Evolutionary conservation across 139 green algal species (phyloP).

Genomic region (Pedinophyceae sp.): DNA sequence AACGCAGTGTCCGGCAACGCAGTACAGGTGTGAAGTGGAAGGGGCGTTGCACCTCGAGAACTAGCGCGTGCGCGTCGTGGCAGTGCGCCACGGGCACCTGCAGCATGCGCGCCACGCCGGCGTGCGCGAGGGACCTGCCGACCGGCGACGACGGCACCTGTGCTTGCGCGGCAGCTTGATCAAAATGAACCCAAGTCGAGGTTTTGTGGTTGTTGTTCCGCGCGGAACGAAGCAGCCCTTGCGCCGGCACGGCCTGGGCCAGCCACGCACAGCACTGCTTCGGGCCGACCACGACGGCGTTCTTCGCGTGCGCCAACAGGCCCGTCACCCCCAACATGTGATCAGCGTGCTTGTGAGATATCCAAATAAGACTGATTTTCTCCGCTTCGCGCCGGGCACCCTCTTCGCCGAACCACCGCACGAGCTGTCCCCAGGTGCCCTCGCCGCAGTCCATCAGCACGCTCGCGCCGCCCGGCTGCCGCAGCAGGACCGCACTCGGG

Average conservation of each 20-base stretch:
- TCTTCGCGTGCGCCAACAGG: conserved; percentile 34
- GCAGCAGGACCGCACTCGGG: conserved; percentile 3
- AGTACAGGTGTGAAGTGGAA: no score
- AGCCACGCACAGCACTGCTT: background rate
- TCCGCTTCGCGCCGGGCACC: conserved; percentile 9
- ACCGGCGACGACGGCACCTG: background rate
- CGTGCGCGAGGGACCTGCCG: no score
- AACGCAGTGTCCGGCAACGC: no score
- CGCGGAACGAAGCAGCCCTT: background rate
- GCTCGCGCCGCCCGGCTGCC: conserved; percentile 15
- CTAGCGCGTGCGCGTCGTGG: conserved; percentile 42
- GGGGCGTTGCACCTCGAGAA: no score
- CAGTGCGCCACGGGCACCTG: conserved; percentile 50
- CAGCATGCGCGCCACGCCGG: conserved; percentile 16
- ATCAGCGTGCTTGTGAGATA: conserved; percentile 74
- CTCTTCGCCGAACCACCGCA: conserved; percentile 18
- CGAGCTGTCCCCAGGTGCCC: conserved; percentile 36
- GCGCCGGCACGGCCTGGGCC: background rate
- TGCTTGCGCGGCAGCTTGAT: background rate
- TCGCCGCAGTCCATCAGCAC: conserved; percentile 67
- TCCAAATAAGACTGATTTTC: conserved; percentile 45
- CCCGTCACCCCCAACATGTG: conserved; percentile 41
- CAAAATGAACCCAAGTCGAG: background rate
- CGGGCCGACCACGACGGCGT: background rate
- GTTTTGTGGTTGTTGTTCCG: background rate